Base-by-base conservation (phyloP, 306 rosid genomes). In the Astragalus membranaceus region DNA sequence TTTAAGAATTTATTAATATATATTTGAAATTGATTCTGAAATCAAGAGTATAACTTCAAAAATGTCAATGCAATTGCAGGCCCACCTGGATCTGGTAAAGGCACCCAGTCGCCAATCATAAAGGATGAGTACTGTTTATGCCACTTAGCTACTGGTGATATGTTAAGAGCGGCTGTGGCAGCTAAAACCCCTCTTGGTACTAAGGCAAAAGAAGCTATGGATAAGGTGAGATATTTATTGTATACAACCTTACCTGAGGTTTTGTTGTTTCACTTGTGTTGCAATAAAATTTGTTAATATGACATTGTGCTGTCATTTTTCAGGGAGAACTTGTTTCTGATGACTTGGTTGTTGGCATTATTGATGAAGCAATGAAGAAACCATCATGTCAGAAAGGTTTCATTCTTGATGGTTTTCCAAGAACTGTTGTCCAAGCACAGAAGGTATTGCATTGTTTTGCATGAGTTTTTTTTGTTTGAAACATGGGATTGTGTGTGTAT, bases 41-140 rank as follows among this genome's bases (percentile, higher is more conserved):
- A 47, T 47, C 10, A 4, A 33, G 6, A 10, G 44, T 59, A 30
- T 65, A 42, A 43, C 52, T 17, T 74, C 39, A 73, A 75, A 58
- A 26, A 69, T 77, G 62, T 75, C 57, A 59, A 33, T 84, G 79
- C n/a, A n/a, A n/a, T n/a, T n/a, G n/a, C 87, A 95, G 99, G 99
- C 57, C 99, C 99, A 82, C 99, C 99, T 76, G 99, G 99, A 60
- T 95, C 99, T 36, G 99, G 99, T 70, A 95, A 95, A 75, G 99
- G 99, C 11, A 95, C 99, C 72, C 97, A 95, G 73, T 91, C 99
- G 1, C 99, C 99, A 71, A 86, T 95, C 29, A 87, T 95, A 48
- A 95, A 91, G 89, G 97, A 95, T 49, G 99, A 95, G 52, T 86
- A 86, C 75, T 95, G 99, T 87, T 82, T 95, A 78, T 95, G 99